Conservation (phyloP, 2,329 filamentous ascomycete genomes). For the Talaromyces rugulosus region DNA sequence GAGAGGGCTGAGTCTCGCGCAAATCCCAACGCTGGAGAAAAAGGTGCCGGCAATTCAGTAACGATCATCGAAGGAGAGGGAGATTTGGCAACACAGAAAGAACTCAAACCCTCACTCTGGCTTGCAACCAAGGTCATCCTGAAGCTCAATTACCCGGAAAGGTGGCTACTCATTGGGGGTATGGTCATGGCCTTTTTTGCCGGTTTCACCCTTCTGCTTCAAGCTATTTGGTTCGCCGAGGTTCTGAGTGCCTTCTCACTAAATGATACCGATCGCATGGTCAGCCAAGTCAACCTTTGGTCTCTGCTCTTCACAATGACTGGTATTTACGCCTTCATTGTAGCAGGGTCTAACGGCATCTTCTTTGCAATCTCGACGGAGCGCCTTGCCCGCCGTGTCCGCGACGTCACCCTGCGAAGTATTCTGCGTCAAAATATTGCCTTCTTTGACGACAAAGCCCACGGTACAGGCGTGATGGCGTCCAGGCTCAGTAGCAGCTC, state of each 20-base stretch:
- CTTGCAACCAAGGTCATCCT: slow-evolving; percentile 73
- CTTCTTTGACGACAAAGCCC: slow-evolving; percentile 70
- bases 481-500: slow-evolving; percentile 27
- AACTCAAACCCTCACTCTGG: slow-evolving; percentile 50
- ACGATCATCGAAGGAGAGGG: neutral
- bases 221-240: slow-evolving; percentile 83
- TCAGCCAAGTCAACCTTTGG: slow-evolving; percentile 75
- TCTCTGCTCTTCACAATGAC: slow-evolving; percentile 83
- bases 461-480: slow-evolving; percentile 28
- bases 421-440: slow-evolving; percentile 85
- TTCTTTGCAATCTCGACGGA: slow-evolving; percentile 85
- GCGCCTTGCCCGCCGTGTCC: slow-evolving; percentile 72
- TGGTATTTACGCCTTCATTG: slow-evolving; percentile 69
- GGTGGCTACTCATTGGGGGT: slow-evolving; percentile 68
- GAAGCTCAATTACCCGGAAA: slow-evolving; percentile 72
- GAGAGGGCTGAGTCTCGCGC: slow-evolving; percentile 16
- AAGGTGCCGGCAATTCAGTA: neutral
- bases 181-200: slow-evolving; percentile 70
- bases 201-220: slow-evolving; percentile 73
- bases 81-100: neutral
- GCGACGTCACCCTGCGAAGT: slow-evolving; percentile 54
- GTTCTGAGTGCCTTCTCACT: slow-evolving; percentile 65
- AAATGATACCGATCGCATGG: slow-evolving; percentile 44
- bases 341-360: slow-evolving; percentile 68
- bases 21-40: slow-evolving; percentile 19